These are phyloP conservation scores for Gastrolobium villosum DNA, from an alignment of 306 rosid species.

Conservation along the genomic window DNA sequence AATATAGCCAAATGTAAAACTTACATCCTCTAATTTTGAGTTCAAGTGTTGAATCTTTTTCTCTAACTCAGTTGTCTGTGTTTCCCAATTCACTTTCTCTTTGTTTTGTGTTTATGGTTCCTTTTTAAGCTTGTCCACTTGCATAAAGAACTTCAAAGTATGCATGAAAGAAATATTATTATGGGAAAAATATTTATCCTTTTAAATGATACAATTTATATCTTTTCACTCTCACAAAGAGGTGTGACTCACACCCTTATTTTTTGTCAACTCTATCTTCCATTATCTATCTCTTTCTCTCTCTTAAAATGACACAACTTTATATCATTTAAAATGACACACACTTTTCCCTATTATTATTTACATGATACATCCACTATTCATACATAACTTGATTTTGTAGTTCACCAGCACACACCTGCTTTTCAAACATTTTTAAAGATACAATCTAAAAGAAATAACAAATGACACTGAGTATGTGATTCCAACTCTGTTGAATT, in stretches of 20 bases:
- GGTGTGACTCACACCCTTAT: no score
- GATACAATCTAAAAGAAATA: not conserved
- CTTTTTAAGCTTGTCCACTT: conserved; percentile 72
- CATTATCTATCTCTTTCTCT: no score
- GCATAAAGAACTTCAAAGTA: conserved; percentile 42
- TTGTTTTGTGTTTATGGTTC: conserved; percentile 63
- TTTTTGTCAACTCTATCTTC: no score
- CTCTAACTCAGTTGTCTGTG: conserved; percentile 67
- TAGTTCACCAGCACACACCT: conserved; percentile 81
- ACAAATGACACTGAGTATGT: not conserved
- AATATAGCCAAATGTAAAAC: conserved; percentile 46
- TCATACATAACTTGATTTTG: conserved; percentile 76
- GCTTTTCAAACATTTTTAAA: conserved; percentile 47
- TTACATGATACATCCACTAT: conserved; percentile 21
- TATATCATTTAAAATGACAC: no score
- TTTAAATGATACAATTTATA: no score
- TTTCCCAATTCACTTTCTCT: conserved; percentile 74
- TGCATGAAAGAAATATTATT: conserved; percentile 20
- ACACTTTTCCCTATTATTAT: no score
- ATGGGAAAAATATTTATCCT: no score
- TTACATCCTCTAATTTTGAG: conserved; percentile 72
- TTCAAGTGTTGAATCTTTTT: conserved; percentile 64
- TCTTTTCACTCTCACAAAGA: no score
- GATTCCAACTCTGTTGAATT: not conserved
- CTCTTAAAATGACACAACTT: no score